A percentile compares a stretch with the other conserved stretches of the same genome.
Evolutionary conservation across 2,329 filamentous ascomycete species (phyloP).

Genomic region (Monilinia laxa): DNA sequence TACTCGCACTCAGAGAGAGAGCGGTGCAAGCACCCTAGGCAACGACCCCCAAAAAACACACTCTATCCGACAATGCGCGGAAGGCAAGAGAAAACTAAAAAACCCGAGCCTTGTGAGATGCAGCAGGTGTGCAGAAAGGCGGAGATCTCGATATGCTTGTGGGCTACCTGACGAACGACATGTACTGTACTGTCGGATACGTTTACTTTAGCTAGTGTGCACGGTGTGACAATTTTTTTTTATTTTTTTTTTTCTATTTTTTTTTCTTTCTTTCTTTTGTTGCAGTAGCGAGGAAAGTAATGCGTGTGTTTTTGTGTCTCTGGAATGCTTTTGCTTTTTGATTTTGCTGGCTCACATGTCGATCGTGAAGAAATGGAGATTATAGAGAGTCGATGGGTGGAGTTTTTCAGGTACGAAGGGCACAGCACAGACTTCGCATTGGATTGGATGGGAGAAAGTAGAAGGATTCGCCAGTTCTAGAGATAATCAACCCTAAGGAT

Average conservation of each 20-base stretch:
- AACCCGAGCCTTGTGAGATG: slow-evolving; percentile 16
- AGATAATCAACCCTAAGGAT: no score
- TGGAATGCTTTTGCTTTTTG: not conserved
- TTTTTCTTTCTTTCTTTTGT: not conserved
- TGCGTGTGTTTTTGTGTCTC: not conserved
- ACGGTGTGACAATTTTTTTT: slow-evolving; percentile 6
- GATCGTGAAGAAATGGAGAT: not conserved
- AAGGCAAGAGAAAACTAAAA: not conserved
- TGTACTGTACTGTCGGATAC: not conserved
- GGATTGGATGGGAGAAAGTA: no score
- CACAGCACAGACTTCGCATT: not conserved
- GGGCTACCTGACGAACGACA: slow-evolving; percentile 15
- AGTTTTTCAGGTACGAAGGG: not conserved
- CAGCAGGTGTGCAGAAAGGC: slow-evolving; percentile 22
- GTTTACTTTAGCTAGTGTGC: not conserved
- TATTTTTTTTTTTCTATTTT: not conserved
- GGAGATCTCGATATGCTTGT: slow-evolving; percentile 13
- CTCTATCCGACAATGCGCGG: not conserved
- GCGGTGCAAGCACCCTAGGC: no score
- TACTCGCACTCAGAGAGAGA: no score
- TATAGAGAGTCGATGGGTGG: not conserved
- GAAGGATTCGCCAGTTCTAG: no score
- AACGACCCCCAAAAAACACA: not conserved
- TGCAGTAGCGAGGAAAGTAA: not conserved
- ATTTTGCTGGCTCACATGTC: not conserved